phyloP scores from a whole-genome alignment of 192 early-diverging fungal species.

The Lobosporangium transversale region DNA sequence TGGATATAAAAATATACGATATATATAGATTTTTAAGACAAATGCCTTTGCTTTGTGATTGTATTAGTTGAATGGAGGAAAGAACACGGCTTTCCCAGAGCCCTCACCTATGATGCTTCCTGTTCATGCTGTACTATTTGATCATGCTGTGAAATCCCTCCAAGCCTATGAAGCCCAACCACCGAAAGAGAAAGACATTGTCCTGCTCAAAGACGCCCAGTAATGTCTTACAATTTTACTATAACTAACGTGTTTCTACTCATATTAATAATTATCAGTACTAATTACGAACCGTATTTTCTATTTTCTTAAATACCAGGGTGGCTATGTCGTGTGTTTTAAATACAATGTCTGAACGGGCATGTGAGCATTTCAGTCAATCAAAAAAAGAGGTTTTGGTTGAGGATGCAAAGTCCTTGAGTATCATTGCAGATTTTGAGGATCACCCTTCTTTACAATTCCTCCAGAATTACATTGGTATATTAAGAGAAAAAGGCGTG shows the following conservation, averaged over 20 bases:
- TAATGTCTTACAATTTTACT: background rate
- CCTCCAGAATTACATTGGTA: background rate
- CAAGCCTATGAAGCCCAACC: background rate
- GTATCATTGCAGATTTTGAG: background rate
- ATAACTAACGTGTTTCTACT: background rate
- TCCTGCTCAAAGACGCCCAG: background rate
- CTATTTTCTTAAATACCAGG: background rate
- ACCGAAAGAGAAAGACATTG: background rate
- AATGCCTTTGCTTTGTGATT: conserved; percentile 1
- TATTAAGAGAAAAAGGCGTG: background rate
- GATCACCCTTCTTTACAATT: background rate
- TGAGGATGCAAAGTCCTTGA: background rate
- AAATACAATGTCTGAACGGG: background rate
- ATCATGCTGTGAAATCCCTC: background rate
- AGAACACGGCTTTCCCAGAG: background rate
- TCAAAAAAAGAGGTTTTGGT: background rate
- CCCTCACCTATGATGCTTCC: background rate
- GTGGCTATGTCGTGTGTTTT: conserved; percentile 1
- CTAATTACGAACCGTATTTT: background rate
- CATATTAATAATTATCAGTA: background rate
- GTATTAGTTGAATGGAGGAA: background rate
- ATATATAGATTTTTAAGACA: background rate
- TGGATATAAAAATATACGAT: background rate
- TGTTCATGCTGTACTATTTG: background rate
- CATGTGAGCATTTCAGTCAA: background rate